Evolutionary conservation across 1,139 yeast species (phyloP), one percentile per base, ranked within the genome.

Genomic region (Yamadazyma oceani): DNA sequence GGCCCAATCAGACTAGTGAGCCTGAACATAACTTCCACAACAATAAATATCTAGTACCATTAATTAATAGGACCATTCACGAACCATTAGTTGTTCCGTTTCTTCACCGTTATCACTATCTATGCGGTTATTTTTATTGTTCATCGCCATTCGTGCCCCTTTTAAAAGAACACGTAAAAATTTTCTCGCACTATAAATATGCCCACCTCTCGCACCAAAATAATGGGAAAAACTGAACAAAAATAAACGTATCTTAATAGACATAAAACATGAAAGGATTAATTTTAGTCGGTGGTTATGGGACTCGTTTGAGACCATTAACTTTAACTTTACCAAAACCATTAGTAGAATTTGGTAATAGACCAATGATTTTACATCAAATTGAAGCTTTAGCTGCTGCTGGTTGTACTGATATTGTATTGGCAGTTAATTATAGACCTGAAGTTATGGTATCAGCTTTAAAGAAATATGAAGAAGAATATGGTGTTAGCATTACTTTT

Each of bases 381-480:
- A 89, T 94, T 61, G 97, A 92, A 74, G 96, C 97, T 38, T 78
- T 94, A 53, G 97, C 98, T 47, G 83, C 84, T 49, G 98, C 98
- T 54, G 99, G 99, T 64, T 97, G 92, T 64, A 94, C 96, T 46
- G 99, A 94, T 68, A 90, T 94, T 57, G 98, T 94, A 36, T 75
- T 94, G 56, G 99, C 99, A 46, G 99, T 94, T 57, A 94, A 92
- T 82, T 94, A 94, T 80, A 85, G 97, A 69, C 98, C 99, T 46
- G 98, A 94, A 73, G 96, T 89, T 51, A 94, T 94, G 99, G 97
- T 92, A 49, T 82, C 88, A 48, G 85, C 97, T 47, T 80, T 94
- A 62, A 78, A 90, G 70, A 80, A 90, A 71, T 94, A 90, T 79
- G 98, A 92, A 73, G 75, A 84, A 62, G 89, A 84, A 66, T 92